Conservation (phyloP, 1,139 yeast genomes). For the Kurtzmaniella natalensis region DNA sequence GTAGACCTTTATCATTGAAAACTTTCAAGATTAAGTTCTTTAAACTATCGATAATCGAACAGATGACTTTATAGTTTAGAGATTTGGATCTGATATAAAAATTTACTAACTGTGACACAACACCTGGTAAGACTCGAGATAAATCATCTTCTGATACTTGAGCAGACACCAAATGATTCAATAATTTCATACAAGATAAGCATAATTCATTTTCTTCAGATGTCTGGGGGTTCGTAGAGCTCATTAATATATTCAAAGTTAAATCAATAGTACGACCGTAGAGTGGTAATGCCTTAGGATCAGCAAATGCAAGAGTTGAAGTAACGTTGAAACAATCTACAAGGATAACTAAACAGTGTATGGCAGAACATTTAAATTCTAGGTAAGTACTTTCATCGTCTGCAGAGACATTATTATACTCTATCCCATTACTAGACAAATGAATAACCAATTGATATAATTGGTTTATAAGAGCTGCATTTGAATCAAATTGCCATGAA, state of each 20-base stretch:
- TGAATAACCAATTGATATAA: slow-evolving; percentile 31
- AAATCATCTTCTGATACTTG: slow-evolving; percentile 25
- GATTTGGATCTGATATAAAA: slow-evolving; percentile 20
- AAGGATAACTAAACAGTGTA: slow-evolving; percentile 16
- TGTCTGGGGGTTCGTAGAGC: slow-evolving; percentile 9
- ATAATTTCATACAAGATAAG: slow-evolving; percentile 10
- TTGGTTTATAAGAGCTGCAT: slow-evolving; percentile 29
- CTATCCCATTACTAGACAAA: slow-evolving; percentile 15
- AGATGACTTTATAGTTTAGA: slow-evolving; percentile 22
- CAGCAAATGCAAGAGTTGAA: slow-evolving; percentile 17
- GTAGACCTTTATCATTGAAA: slow-evolving; percentile 24
- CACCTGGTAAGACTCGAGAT: slow-evolving; percentile 40
- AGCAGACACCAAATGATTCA: slow-evolving; percentile 13
- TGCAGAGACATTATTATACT: slow-evolving; percentile 7
- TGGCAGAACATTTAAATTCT: slow-evolving; percentile 19
- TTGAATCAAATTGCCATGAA: slow-evolving; percentile 30
- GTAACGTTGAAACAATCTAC: slow-evolving; percentile 16
- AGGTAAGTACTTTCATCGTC: slow-evolving; percentile 8
- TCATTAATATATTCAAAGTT: slow-evolving; percentile 16
- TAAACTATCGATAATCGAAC: slow-evolving; percentile 20
- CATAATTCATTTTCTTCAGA: slow-evolving; percentile 18
- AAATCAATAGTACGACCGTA: slow-evolving; percentile 26
- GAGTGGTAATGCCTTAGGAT: slow-evolving; percentile 16
- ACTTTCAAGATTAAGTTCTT: slow-evolving; percentile 20
- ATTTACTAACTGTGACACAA: slow-evolving; percentile 29